phyloP scores from a whole-genome alignment of 257 asterid genomes.

The Jasminum sambac region DNA sequence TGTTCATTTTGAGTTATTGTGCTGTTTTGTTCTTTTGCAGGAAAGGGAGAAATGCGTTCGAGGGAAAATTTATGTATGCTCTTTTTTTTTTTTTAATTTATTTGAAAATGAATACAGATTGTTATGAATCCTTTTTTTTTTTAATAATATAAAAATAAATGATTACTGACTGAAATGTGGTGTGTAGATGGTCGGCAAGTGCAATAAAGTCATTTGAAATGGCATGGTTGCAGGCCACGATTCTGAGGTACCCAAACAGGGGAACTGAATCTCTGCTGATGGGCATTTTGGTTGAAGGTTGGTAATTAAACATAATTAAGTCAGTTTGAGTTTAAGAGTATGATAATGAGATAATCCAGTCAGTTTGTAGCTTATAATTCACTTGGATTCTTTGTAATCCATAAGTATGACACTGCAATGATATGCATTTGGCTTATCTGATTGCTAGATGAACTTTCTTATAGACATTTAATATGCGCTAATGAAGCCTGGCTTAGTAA shows the following conservation, averaged over 20 bases:
- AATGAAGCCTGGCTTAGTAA: background rate
- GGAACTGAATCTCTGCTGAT: slow-evolving; percentile 94
- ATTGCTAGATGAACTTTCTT: slow-evolving; percentile 8
- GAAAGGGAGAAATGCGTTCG: slow-evolving; percentile 41
- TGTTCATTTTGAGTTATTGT: slow-evolving; percentile 2
- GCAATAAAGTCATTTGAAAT: slow-evolving; percentile 78
- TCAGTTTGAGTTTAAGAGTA: background rate
- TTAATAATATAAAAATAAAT: background rate
- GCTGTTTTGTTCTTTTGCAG: slow-evolving; percentile 42
- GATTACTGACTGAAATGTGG: slow-evolving; percentile 21
- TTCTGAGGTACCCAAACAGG: slow-evolving; percentile 75
- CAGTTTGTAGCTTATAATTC: slow-evolving; percentile 9
- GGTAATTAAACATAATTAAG: slow-evolving; percentile 10
- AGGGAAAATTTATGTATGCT: slow-evolving; percentile 53
- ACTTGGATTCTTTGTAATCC: background rate
- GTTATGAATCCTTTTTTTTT: background rate
- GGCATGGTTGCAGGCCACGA: slow-evolving; percentile 89
- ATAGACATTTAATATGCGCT: background rate
- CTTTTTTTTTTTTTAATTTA: background rate
- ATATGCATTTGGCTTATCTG: background rate
- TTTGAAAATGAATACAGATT: slow-evolving; percentile 4
- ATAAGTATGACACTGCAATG: background rate
- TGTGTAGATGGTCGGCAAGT: slow-evolving; percentile 84
- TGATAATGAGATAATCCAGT: background rate
- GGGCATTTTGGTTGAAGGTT: slow-evolving; percentile 97